phyloP scores from a whole-genome alignment of 1,284 basidiomycete species.

The Jaminaea rosea region DNA sequence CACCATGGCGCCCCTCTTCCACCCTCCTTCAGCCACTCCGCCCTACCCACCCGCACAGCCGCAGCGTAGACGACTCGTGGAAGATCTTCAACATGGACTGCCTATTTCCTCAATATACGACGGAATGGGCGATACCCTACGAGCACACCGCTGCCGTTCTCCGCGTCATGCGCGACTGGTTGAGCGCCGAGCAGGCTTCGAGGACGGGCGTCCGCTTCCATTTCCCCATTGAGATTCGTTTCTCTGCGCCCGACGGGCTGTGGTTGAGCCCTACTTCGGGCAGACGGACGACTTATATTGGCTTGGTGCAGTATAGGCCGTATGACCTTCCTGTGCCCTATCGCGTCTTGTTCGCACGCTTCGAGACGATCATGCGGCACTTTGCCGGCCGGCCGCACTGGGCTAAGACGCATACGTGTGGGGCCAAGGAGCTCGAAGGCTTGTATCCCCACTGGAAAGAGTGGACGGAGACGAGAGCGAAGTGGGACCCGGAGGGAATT shows the following conservation, averaged over 20 bases:
- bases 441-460: conserved; percentile 78
- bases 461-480: conserved; percentile 62
- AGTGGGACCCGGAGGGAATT: conserved; percentile 69
- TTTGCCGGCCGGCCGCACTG: conserved; percentile 86
- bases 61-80: conserved; percentile 29
- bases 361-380: conserved; percentile 64
- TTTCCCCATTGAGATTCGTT: conserved; percentile 88
- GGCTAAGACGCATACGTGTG: conserved; percentile 82
- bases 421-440: conserved; percentile 58
- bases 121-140: conserved; percentile 81
- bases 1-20: too few species aligned
- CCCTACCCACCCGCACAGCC: neutral
- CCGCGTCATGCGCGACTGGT: conserved; percentile 64
- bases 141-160: conserved; percentile 57
- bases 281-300: conserved; percentile 79
- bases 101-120: conserved; percentile 43
- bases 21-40: conserved; percentile 1
- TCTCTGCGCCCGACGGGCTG: conserved; percentile 78
- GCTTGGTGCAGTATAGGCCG: conserved; percentile 92
- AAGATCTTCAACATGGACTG: conserved; percentile 46
- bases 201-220: conserved; percentile 68
- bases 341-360: conserved; percentile 66
- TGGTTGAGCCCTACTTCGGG: conserved; percentile 83
- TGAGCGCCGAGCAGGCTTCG: conserved; percentile 58
- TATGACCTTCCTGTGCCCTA: conserved; percentile 84